Percentiles rank a stretch among this genome's conserved stretches.
These are phyloP conservation scores for maize (Zea mays) DNA, from an alignment of 176 grass and related monocot species.

Conservation along the genomic window Zm-B73-REFERENCE-NAM-5.0 NC_050102.1:103137501-103138000, in stretches of 20 bases:
- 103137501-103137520: constrained; percentile 5
- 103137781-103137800: constrained; percentile 67
- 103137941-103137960: constrained; percentile 46
- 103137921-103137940: constrained; percentile 36
- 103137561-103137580: background rate
- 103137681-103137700: constrained; percentile 83
- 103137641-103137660: constrained; percentile 73
- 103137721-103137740: constrained; percentile 64
- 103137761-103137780: constrained; percentile 79
- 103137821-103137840: constrained; percentile 75
- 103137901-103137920: constrained; percentile 67
- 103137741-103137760: constrained; percentile 75
- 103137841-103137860: constrained; percentile 69
- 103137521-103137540: background rate
- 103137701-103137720: constrained; percentile 55
- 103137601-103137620: constrained; percentile 78
- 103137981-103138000: background rate
- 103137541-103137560: background rate
- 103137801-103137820: constrained; percentile 63
- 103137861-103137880: constrained; percentile 74
- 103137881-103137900: background rate
- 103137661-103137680: constrained; percentile 80
- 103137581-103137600: constrained; percentile 39
- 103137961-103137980: constrained; percentile 16
- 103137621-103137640: constrained; percentile 91